Base-by-base conservation (phyloP, 2,329 filamentous ascomycete species). In the Akanthomyces muscarius region DNA sequence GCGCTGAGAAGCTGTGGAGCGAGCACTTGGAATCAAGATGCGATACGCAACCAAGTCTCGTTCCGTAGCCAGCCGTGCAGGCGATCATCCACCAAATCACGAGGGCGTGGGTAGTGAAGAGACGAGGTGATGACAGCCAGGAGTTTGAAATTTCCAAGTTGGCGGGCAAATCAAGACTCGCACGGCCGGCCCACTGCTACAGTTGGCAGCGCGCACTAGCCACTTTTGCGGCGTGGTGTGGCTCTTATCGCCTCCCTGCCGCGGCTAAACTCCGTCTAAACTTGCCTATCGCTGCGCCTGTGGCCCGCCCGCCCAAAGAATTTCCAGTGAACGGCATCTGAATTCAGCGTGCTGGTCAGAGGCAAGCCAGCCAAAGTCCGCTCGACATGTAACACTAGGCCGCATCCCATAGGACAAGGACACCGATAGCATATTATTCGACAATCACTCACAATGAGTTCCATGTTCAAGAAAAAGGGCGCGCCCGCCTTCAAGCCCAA, bases 401-500 rank as follows among this genome's bases (percentile, higher is more conserved):
- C 38, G 28, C 23, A 33, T 21, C 42, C n/a, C 7, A 36, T 21
- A 44, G 33, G 16, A 33, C 36, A 38, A 30, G 11, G 7, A 25
- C 11, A 44, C 2, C 60, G 33, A 50, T 48, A 58, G 25, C 25
- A 21, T 30, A 54, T 7, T 33, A 23, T 50, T n/a, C 48, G 41
- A 60, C 18, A 53, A 11, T 33, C 48, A 5, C 30, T 16, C 77
- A 80, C 76, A 68, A 88, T 89, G 80, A 86, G 83, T 76, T 83
- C 81, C 65, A 88, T 89, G 77, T 82, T 88, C 74, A 90, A 90
- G 77, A 89, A 90, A 76, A 79, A 81, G 68, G 81, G 79, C 70
- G 80, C 81, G 68, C 77, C 81, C 63, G 80, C 80, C 77, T 91
- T 92, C 77, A 89, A 89, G 73, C 89, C 89, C 51, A 91, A 89